These are phyloP conservation scores for Barnettozyma botsteinii DNA, from an alignment of 805 yeast species.

Conservation along the genomic window DNA sequence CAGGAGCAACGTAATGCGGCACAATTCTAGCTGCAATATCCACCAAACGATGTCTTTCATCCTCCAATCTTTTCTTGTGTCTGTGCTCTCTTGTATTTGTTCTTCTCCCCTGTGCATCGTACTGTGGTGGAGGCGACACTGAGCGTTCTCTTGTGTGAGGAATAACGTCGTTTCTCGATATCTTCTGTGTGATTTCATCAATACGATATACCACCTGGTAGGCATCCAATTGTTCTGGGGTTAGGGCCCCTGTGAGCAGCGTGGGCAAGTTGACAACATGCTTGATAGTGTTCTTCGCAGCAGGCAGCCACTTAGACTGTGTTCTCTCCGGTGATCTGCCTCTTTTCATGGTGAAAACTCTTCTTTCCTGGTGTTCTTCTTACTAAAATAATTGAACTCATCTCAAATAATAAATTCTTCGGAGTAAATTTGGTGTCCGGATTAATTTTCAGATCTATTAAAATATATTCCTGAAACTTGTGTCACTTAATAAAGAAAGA, in stretches of 20 bases:
- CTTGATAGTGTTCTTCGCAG: conserved; percentile 10
- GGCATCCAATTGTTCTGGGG: conserved; percentile 76
- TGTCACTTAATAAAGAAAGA: too few species aligned
- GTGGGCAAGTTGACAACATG: conserved; percentile 32
- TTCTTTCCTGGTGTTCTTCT: too few species aligned
- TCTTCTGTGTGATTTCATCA: conserved; percentile 66
- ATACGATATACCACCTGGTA: conserved; percentile 67
- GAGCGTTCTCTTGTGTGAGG: conserved; percentile 49
- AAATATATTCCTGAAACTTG: too few species aligned
- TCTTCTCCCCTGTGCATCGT: conserved; percentile 78
- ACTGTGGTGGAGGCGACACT: conserved; percentile 90
- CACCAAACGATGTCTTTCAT: conserved; percentile 76
- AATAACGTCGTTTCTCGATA: conserved; percentile 43
- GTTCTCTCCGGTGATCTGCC: conserved; percentile 1
- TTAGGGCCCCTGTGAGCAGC: conserved; percentile 40
- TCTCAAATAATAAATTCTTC: background rate
- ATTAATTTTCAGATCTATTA: too few species aligned
- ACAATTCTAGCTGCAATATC: conserved; percentile 65
- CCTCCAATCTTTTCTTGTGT: conserved; percentile 54
- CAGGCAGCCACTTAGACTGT: conserved; percentile 5
- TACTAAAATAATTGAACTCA: too few species aligned
- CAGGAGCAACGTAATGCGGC: conserved; percentile 77
- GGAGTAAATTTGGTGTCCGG: conserved; percentile 5
- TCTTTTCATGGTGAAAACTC: background rate
- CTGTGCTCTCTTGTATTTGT: conserved; percentile 77